phyloP scores from a whole-genome alignment of 2,329 filamentous ascomycete genomes.

The Chaetomium olivaceum region DNA sequence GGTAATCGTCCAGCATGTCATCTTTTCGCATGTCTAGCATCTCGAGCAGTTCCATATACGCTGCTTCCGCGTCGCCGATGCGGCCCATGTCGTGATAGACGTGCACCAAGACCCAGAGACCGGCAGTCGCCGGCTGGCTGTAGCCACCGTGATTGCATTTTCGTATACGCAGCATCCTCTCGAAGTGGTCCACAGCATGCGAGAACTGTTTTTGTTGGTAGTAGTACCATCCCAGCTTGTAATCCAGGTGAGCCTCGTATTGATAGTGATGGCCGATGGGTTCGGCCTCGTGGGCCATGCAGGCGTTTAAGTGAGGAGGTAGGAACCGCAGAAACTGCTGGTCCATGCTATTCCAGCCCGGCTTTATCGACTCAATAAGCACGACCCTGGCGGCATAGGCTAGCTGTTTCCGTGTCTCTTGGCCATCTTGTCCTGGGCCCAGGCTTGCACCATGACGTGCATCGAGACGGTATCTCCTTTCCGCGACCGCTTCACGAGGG shows the following conservation, averaged over 20 bases:
- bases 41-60: background rate
- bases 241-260: conserved; percentile 8
- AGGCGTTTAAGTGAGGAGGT: conserved; percentile 1
- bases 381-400: background rate
- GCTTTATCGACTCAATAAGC: conserved; percentile 11
- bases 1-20: background rate
- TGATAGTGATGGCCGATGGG: background rate
- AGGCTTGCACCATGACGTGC: conserved; percentile 17
- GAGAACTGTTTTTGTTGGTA: background rate
- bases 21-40: background rate
- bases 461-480: background rate
- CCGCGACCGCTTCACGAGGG: background rate
- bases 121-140: background rate
- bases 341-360: background rate
- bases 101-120: background rate
- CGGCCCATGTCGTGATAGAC: conserved; percentile 11
- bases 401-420: background rate
- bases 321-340: background rate
- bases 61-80: background rate
- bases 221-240: conserved; percentile 14
- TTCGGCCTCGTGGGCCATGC: conserved; percentile 1
- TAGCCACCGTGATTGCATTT: background rate
- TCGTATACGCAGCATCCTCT: background rate
- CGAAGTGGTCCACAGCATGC: background rate
- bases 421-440: conserved; percentile 12